Percentiles rank a stretch among this genome's conserved stretches.
These are phyloP conservation scores for Trichoderma semiorbis DNA, from an alignment of 2,329 filamentous ascomycete genomes.

Conservation along the genomic window DNA sequence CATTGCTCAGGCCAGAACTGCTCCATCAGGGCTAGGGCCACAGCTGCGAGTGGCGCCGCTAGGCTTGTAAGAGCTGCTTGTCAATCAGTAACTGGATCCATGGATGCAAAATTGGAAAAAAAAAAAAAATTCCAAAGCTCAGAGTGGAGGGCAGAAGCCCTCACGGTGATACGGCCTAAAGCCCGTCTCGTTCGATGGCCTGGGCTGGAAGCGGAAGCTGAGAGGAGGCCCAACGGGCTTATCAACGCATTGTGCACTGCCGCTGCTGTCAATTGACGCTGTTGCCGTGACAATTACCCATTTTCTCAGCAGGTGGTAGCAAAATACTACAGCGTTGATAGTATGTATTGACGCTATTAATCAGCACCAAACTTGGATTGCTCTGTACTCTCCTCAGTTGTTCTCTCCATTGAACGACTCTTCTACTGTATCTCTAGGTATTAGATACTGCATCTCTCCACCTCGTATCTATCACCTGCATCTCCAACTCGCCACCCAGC, in stretches of 20 bases:
- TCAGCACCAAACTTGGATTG: too few relatives aligned
- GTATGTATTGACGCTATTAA: not conserved
- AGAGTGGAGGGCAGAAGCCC: slow-evolving; percentile 18
- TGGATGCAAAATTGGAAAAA: not conserved
- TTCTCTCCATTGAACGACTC: not conserved
- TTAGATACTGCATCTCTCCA: not conserved
- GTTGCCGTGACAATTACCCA: not conserved
- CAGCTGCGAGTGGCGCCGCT: not conserved
- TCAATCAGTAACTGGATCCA: not conserved
- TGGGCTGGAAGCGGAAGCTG: slow-evolving; percentile 14
- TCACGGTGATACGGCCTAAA: slow-evolving; percentile 13
- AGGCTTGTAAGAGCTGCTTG: not conserved
- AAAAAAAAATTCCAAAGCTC: not conserved
- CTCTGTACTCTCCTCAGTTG: not conserved
- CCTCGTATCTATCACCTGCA: not conserved
- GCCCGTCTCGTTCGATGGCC: slow-evolving; percentile 6
- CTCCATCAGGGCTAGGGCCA: slow-evolving; percentile 1
- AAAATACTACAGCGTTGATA: not conserved
- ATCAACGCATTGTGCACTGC: not conserved
- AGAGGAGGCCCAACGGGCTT: not conserved
- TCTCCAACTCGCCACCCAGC: not conserved
- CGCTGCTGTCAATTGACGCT: not conserved
- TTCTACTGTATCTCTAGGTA: too few relatives aligned
- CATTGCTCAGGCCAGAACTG: not conserved
- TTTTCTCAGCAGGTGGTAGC: not conserved